phyloP scores from a whole-genome alignment of 257 asterid genomes.

The Jasminum sambac region DNA sequence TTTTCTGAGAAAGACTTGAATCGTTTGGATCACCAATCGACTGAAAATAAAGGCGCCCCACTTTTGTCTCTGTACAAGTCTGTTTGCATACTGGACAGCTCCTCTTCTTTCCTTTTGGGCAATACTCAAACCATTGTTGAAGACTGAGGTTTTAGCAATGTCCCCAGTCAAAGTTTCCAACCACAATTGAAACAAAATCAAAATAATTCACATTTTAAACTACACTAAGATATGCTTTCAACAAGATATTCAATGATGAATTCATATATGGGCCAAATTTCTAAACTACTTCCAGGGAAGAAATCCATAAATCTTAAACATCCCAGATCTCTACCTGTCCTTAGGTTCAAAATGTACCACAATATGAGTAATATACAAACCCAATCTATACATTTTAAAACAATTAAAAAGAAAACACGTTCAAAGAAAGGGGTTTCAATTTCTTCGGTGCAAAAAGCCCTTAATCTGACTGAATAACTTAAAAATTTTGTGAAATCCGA shows the following conservation, averaged over 20 bases:
- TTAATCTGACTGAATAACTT: background rate
- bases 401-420: background rate
- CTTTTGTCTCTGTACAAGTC: constrained; percentile 61
- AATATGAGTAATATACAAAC: background rate
- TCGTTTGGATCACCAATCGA: constrained; percentile 77
- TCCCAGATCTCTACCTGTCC: background rate
- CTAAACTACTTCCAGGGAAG: background rate
- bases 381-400: background rate
- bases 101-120: constrained; percentile 81
- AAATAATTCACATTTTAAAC: background rate
- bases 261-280: background rate
- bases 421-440: background rate
- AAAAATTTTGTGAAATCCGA: background rate
- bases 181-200: background rate
- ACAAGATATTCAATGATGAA: background rate
- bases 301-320: background rate
- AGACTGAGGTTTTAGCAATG: constrained; percentile 45
- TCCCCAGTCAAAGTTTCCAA: constrained; percentile 17
- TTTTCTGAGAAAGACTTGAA: constrained; percentile 49
- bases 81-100: constrained; percentile 94
- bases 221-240: background rate
- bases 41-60: constrained; percentile 80
- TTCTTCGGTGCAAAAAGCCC: background rate
- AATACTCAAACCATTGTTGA: constrained; percentile 97
- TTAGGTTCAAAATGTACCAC: background rate